Percentiles rank a stretch among this genome's conserved stretches.
Evolutionary conservation across 805 yeast species (phyloP).

Genomic region (Hanseniaspora singularis): DNA sequence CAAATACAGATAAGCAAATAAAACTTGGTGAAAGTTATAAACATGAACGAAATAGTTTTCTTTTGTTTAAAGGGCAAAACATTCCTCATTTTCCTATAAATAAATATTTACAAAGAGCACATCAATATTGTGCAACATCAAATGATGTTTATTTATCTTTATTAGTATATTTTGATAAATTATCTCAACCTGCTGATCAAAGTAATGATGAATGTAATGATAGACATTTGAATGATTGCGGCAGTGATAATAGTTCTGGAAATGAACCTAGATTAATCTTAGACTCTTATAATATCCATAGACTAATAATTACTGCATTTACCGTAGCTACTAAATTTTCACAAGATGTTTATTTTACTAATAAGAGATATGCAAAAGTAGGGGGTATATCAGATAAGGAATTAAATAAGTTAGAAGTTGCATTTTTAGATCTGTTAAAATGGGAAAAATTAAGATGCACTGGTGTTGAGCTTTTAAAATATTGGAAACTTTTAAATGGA

Average conservation of each 20-base stretch:
- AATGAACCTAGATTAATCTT: constrained; percentile 68
- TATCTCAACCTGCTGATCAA: neutral
- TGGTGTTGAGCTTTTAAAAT: constrained; percentile 4
- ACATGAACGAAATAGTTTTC: constrained; percentile 22
- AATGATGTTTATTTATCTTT: constrained; percentile 87
- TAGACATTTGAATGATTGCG: no score
- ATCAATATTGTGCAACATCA: constrained; percentile 96
- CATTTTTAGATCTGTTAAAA: constrained; percentile 8
- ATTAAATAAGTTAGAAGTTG: constrained; percentile 74
- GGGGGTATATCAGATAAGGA: constrained; percentile 93
- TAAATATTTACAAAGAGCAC: constrained; percentile 77
- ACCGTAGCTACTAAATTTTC: constrained; percentile 93
- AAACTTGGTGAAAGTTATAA: neutral
- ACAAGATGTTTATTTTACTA: constrained; percentile 87
- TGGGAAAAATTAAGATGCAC: constrained; percentile 13
- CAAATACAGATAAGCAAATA: constrained; percentile 1
- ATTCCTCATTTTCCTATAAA: constrained; percentile 90
- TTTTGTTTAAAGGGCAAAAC: constrained; percentile 87
- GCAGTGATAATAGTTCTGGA: neutral
- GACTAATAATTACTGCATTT: constrained; percentile 85
- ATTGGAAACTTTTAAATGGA: constrained; percentile 8
- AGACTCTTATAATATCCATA: constrained; percentile 91
- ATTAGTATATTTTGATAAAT: constrained; percentile 82
- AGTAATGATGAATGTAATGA: no score
- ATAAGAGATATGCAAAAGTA: constrained; percentile 85